phyloP scores from a whole-genome alignment of 768 basidiomycete species.

The Rickenella mellea region DNA sequence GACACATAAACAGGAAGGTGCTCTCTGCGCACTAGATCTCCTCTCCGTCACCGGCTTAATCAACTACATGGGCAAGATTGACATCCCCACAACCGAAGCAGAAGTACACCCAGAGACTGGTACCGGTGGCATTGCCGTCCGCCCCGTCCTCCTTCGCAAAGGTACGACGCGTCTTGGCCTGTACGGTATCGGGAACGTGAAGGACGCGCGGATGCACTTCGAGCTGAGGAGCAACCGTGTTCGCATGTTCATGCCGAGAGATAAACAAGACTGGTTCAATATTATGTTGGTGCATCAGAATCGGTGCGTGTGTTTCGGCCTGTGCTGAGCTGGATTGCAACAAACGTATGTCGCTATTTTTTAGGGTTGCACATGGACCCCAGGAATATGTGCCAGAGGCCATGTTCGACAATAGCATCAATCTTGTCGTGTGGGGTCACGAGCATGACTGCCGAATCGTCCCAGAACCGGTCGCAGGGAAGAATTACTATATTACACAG shows the following conservation, averaged over 20 bases:
- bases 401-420: constrained; percentile 92
- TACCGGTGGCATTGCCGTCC: constrained; percentile 74
- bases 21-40: constrained; percentile 89
- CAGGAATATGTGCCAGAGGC: constrained; percentile 93
- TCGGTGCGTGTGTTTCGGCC: constrained; percentile 42
- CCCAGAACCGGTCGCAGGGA: constrained; percentile 86
- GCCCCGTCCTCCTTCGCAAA: constrained; percentile 85
- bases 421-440: constrained; percentile 96
- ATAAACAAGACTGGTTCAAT: constrained; percentile 94
- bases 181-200: constrained; percentile 95
- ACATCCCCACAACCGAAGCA: constrained; percentile 64
- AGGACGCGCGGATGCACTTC: constrained; percentile 93
- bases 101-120: too few relatives aligned
- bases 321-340: neutral
- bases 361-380: constrained; percentile 87
- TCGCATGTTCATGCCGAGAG: constrained; percentile 90
- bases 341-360: neutral
- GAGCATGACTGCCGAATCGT: constrained; percentile 95
- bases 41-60: constrained; percentile 89
- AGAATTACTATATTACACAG: constrained; percentile 86
- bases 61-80: constrained; percentile 97
- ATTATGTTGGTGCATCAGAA: constrained; percentile 92
- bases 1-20: constrained; percentile 61
- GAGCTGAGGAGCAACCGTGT: constrained; percentile 91
- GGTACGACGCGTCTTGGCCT: constrained; percentile 81